Conservation (phyloP, 2,329 filamentous ascomycete species). For the Pseudogymnoascus sp. region DNA sequence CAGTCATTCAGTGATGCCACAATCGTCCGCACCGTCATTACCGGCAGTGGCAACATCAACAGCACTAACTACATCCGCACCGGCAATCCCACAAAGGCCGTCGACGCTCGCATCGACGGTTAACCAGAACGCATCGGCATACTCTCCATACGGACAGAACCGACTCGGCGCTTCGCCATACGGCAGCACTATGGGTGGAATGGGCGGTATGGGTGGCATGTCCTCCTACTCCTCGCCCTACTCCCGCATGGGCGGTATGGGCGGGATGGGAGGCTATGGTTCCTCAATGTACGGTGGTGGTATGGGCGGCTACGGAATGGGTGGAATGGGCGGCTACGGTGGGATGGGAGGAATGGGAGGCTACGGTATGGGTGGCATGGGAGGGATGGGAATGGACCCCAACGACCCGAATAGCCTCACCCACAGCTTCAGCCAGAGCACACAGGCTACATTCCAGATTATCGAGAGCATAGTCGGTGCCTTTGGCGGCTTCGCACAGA, state of each 20-base stretch:
- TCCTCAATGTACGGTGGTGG: slow-evolving; percentile 32
- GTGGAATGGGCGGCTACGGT: slow-evolving; percentile 37
- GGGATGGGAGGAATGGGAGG: slow-evolving; percentile 42
- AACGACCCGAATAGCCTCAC: slow-evolving; percentile 92
- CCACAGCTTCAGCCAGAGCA: slow-evolving; percentile 91
- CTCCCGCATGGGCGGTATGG: slow-evolving; percentile 34
- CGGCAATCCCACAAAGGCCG: slow-evolving; percentile 74
- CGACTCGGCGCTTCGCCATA: slow-evolving; percentile 44
- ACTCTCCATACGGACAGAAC: slow-evolving; percentile 58
- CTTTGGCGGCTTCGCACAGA: slow-evolving; percentile 96
- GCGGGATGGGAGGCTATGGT: slow-evolving; percentile 42
- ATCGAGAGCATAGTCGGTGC: slow-evolving; percentile 94
- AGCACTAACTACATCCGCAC: slow-evolving; percentile 39
- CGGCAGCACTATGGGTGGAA: slow-evolving; percentile 32
- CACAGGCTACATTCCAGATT: slow-evolving; percentile 95
- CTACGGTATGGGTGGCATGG: slow-evolving; percentile 37
- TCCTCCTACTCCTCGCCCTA: slow-evolving; percentile 48
- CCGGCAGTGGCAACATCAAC: slow-evolving; percentile 40
- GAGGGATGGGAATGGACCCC: slow-evolving; percentile 46
- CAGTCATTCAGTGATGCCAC: slow-evolving; percentile 31
- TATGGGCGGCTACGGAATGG: slow-evolving; percentile 37
- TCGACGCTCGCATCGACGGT: slow-evolving; percentile 71
- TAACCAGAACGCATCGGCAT: slow-evolving; percentile 81
- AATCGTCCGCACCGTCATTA: slow-evolving; percentile 32
- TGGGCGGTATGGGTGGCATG: slow-evolving; percentile 31